Evolutionary conservation across 306 rosid genomes (phyloP).

Genomic region (Pterocarpus macrocarpus): DNA sequence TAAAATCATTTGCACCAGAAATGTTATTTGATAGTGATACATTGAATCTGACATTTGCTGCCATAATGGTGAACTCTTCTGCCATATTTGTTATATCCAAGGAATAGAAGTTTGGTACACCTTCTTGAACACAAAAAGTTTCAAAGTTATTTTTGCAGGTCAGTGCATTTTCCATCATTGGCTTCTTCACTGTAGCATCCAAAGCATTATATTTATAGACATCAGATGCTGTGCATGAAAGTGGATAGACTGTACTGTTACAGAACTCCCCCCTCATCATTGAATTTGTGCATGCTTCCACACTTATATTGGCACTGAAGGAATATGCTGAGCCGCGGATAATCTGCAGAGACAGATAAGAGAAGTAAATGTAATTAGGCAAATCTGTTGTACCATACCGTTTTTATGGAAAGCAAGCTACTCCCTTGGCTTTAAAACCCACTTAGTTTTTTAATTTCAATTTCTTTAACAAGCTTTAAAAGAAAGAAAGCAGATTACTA

Average conservation of each 20-base stretch:
- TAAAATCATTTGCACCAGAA: slow-evolving; percentile 54
- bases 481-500: slow-evolving; percentile 5
- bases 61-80: slow-evolving; percentile 74
- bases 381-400: not conserved
- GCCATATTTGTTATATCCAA: slow-evolving; percentile 71
- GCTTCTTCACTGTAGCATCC: slow-evolving; percentile 49
- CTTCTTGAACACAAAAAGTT: slow-evolving; percentile 69
- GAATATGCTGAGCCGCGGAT: slow-evolving; percentile 72
- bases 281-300: slow-evolving; percentile 81
- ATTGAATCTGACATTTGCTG: slow-evolving; percentile 61
- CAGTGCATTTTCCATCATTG: slow-evolving; percentile 51
- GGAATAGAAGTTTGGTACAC: slow-evolving; percentile 60
- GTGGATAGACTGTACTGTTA: slow-evolving; percentile 81
- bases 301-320: slow-evolving; percentile 81
- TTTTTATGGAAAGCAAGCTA: not conserved
- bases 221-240: slow-evolving; percentile 67
- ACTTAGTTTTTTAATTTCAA: not conserved
- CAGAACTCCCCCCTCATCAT: slow-evolving; percentile 80
- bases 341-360: slow-evolving; percentile 62
- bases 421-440: slow-evolving; percentile 1
- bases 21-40: slow-evolving; percentile 51
- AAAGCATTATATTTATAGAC: slow-evolving; percentile 50
- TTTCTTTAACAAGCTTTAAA: slow-evolving; percentile 9
- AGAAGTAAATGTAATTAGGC: slow-evolving; percentile 23
- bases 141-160: slow-evolving; percentile 68